Evolutionary conservation across 768 basidiomycete genomes (phyloP).

Genomic region (Podaxis sp.): DNA sequence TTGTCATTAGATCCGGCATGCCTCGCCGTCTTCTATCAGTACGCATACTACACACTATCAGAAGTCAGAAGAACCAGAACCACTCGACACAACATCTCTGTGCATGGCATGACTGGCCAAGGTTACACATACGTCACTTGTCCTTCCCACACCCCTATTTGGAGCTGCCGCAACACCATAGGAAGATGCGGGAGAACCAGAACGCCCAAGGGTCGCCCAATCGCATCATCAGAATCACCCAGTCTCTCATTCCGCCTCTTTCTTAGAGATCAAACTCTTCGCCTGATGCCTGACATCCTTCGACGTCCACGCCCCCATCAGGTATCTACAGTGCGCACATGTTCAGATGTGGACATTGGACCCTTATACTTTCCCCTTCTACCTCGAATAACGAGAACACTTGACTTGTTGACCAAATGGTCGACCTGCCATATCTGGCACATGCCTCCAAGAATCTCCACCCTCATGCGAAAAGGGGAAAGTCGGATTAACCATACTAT

Average conservation of each 20-base stretch:
- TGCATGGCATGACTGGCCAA: constrained; percentile 1
- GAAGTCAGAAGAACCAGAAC: constrained; percentile 1
- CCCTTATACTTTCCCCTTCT: background rate
- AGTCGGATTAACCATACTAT: constrained; percentile 1
- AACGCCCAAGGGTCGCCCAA: background rate
- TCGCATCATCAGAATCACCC: background rate
- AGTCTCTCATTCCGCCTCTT: background rate
- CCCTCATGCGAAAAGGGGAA: background rate
- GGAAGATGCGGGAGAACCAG: background rate
- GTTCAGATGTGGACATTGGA: constrained; percentile 1
- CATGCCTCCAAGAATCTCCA: background rate
- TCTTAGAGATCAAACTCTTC: background rate
- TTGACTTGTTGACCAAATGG: background rate
- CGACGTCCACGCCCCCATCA: background rate
- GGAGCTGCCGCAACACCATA: background rate
- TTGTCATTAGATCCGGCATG: background rate
- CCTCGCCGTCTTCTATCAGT: background rate
- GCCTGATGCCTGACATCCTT: no score
- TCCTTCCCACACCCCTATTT: background rate
- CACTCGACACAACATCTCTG: background rate
- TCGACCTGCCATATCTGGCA: constrained; percentile 4
- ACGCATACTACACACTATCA: background rate
- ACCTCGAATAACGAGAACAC: background rate
- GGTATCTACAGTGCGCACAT: background rate
- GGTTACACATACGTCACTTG: background rate